Evolutionary conservation across 2,329 filamentous ascomycete genomes (phyloP).

Genomic region (Amesomyces nigricolor): DNA sequence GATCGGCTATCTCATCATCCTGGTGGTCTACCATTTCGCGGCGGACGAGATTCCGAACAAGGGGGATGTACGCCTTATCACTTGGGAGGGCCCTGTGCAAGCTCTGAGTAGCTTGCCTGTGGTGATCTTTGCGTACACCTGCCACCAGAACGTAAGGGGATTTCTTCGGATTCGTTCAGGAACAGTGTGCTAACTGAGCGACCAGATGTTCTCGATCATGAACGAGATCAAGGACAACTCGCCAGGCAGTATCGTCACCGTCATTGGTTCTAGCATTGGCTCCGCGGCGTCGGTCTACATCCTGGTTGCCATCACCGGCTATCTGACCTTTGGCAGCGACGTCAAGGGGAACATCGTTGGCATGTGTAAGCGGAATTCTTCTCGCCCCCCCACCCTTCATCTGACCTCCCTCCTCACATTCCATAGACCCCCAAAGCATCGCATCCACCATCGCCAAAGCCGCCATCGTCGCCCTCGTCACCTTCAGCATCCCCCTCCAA

Average conservation of each 20-base stretch:
- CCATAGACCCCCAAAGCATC: slow-evolving; percentile 60
- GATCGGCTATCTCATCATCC: slow-evolving; percentile 86
- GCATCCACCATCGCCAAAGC: slow-evolving; percentile 89
- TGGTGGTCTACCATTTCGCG: slow-evolving; percentile 89
- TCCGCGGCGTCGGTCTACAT: slow-evolving; percentile 83
- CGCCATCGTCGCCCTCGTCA: slow-evolving; percentile 91
- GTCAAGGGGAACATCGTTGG: slow-evolving; percentile 89
- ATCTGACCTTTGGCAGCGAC: slow-evolving; percentile 87
- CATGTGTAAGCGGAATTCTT: slow-evolving; percentile 60
- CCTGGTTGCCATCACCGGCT: slow-evolving; percentile 88
- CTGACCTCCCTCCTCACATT: slow-evolving; percentile 11
- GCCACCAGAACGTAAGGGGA: slow-evolving; percentile 80
- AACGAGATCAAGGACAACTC: slow-evolving; percentile 90
- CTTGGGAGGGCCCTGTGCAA: slow-evolving; percentile 72
- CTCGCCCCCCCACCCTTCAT: background rate
- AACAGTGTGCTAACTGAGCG: slow-evolving; percentile 26
- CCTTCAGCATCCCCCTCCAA: slow-evolving; percentile 93
- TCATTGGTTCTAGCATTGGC: slow-evolving; percentile 80
- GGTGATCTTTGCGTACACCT: slow-evolving; percentile 98
- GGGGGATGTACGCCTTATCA: slow-evolving; percentile 65
- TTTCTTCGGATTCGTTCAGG: background rate
- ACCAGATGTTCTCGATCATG: slow-evolving; percentile 93
- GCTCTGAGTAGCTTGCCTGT: slow-evolving; percentile 85
- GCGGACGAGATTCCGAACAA: slow-evolving; percentile 71
- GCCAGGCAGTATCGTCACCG: slow-evolving; percentile 66